Conservation (phyloP, 2,329 filamentous ascomycete genomes). For the Berkeleyomyces basicola region DNA sequence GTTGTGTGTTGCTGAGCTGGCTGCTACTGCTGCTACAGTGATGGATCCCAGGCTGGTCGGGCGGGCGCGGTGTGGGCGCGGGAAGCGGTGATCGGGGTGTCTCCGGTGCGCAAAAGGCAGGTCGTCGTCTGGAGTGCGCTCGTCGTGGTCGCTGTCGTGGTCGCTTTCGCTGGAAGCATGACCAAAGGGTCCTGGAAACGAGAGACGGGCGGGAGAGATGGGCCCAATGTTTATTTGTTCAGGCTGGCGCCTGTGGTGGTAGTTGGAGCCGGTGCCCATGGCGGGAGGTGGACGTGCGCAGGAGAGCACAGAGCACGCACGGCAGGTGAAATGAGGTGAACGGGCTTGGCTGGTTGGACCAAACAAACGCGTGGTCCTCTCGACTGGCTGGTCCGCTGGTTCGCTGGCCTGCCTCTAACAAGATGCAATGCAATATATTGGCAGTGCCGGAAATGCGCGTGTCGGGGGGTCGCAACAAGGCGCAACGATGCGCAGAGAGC, state of each 20-base stretch:
- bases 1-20: not conserved
- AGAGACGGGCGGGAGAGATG: not conserved
- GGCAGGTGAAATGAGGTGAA: not conserved
- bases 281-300: not conserved
- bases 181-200: not conserved
- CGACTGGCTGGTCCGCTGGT: not conserved
- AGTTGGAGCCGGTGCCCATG: not conserved
- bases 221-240: constrained; percentile 1
- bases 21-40: too few species aligned
- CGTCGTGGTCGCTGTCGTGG: not conserved
- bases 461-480: not conserved
- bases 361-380: not conserved
- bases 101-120: too few species aligned
- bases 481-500: not conserved
- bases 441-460: not conserved
- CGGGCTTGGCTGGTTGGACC: not conserved
- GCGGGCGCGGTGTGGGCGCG: too few species aligned
- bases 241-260: not conserved
- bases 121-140: not conserved
- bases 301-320: not conserved
- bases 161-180: not conserved
- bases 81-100: too few species aligned
- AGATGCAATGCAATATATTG: not conserved
- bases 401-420: not conserved
- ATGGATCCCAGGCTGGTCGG: too few species aligned